phyloP scores from a whole-genome alignment of 805 yeast genomes.

The Torulaspora indica region DNA sequence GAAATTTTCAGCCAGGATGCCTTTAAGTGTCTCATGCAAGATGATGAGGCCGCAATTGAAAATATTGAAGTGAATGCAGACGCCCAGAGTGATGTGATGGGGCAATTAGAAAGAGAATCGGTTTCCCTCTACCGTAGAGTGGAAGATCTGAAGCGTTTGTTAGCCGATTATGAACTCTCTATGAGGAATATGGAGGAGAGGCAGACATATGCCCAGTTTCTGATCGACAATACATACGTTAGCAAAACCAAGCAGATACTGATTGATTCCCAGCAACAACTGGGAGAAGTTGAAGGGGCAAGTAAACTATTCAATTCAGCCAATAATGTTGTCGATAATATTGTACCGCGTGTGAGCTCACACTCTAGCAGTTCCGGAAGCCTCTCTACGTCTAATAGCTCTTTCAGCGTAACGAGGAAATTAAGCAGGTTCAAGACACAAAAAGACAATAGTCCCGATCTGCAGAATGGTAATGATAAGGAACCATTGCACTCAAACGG shows the following conservation, averaged over 20 bases:
- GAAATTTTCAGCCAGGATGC: constrained; percentile 33
- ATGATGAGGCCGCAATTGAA: constrained; percentile 11
- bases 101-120: constrained; percentile 28
- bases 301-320: constrained; percentile 10
- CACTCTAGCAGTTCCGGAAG: not conserved
- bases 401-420: constrained; percentile 5
- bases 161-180: constrained; percentile 29
- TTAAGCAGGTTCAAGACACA: constrained; percentile 10
- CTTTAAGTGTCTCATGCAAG: constrained; percentile 20
- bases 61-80: not conserved
- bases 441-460: constrained; percentile 1
- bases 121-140: constrained; percentile 20
- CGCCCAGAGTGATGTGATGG: constrained; percentile 10
- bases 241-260: constrained; percentile 12
- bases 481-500: not conserved
- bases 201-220: constrained; percentile 18
- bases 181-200: constrained; percentile 17
- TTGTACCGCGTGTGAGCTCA: constrained; percentile 6
- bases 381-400: constrained; percentile 5
- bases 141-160: constrained; percentile 21
- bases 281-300: constrained; percentile 10
- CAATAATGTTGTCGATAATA: constrained; percentile 8
- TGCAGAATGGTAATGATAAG: constrained; percentile 5
- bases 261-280: constrained; percentile 12
- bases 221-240: constrained; percentile 17